These are phyloP conservation scores for Saturnispora galanensis DNA, from an alignment of 805 yeast species.

Conservation along the genomic window DNA sequence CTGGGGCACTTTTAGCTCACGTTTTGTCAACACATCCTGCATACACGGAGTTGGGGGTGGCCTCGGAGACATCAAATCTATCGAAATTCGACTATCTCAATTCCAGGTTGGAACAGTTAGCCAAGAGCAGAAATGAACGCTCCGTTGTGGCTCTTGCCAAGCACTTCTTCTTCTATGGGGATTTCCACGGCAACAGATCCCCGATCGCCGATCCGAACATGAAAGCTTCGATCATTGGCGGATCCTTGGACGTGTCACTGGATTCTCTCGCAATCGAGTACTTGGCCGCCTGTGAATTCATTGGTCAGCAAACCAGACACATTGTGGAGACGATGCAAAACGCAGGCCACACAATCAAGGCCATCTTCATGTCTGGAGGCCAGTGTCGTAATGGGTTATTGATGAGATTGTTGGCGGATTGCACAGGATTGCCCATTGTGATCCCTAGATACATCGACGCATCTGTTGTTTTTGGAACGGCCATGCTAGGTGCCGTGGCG, in stretches of 20 bases:
- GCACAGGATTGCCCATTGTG: conserved; percentile 84
- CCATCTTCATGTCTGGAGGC: conserved; percentile 90
- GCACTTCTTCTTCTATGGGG: conserved; percentile 89
- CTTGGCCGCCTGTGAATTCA: conserved; percentile 91
- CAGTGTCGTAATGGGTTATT: conserved; percentile 88
- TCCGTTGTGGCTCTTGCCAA: conserved; percentile 75
- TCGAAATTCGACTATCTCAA: conserved; percentile 81
- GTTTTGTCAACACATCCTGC: conserved; percentile 88
- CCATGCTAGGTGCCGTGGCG: conserved; percentile 90
- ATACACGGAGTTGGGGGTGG: conserved; percentile 53
- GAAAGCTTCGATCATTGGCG: conserved; percentile 90
- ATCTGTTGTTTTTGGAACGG: conserved; percentile 94
- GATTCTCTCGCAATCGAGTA: conserved; percentile 80
- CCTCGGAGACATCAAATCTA: conserved; percentile 57
- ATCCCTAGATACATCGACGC: conserved; percentile 95
- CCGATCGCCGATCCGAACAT: conserved; percentile 95
- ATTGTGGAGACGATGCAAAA: conserved; percentile 77
- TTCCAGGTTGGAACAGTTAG: conserved; percentile 58
- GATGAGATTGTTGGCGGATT: conserved; percentile 84
- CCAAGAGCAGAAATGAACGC: conserved; percentile 44
- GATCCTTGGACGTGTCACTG: conserved; percentile 79
- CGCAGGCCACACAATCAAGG: conserved; percentile 66
- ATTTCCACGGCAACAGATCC: conserved; percentile 91
- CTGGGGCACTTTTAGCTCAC: conserved; percentile 89
- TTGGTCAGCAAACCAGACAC: conserved; percentile 95